Base-by-base conservation (phyloP, 768 basidiomycete genomes). In the Hygrophoropsis aurantiaca region DNA sequence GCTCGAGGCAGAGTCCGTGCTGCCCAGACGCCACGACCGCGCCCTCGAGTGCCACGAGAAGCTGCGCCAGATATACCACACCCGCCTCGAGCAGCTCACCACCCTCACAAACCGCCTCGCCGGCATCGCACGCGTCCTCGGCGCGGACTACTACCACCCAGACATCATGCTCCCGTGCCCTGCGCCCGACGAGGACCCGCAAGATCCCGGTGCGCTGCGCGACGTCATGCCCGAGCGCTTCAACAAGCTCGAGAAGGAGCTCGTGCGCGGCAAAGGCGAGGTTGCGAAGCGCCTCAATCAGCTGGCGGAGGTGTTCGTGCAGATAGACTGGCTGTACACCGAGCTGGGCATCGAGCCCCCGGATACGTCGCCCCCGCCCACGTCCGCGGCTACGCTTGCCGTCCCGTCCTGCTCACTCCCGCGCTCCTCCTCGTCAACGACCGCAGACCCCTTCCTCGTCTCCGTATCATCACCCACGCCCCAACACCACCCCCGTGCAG, bases 221-320 rank as follows among this genome's bases (percentile, higher is more conserved):
- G 87, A 94, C 56, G 87, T 93, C 13, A 85, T 83, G 10, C 84
- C 87, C 0, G 90, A 93, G 53, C 78, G 87, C 11, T 90, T 94
- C 59, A 75, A 81, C 38, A 84, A 74, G 56, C 71, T 94, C 5
- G 90, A 94, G 73, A 86, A 88, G 61, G 90, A 94, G 58, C 77
- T 93, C 15, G 83, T 88, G 9, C 74, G 86, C 44, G 90, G 89
- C 10, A 92, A 92, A 65, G 78, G 79, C n/a, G 92, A 94, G 78
- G 77, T 91, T 44, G 87, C 91, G 56, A 87, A 85, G 59, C 83
- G 90, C 21, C 73, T 88, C 26, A 70, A 74, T 40, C 74, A 84
- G 44, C 71, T 93, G 19, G 80, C 82, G 6, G 67, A 70, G 8
- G 74, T 79, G 25, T 81, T 93, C 52, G 66, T 82, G 10, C 87